Percentiles rank a stretch among this genome's conserved stretches.
phyloP scores from a whole-genome alignment of 106 monocot genomes.

The Chionographis japonica region DNA sequence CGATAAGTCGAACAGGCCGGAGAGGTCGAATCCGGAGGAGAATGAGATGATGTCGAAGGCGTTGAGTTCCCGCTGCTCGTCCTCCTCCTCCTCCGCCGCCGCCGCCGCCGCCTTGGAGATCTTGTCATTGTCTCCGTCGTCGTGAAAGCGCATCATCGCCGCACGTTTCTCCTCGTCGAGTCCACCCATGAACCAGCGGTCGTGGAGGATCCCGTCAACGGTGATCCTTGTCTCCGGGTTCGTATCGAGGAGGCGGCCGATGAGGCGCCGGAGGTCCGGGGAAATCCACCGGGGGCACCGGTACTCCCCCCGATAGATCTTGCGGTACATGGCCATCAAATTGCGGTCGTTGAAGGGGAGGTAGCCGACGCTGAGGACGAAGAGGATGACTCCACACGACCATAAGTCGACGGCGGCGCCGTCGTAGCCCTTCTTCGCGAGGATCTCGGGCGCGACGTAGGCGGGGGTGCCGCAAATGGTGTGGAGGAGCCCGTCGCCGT shows the following conservation, averaged over 20 bases:
- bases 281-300: slow-evolving; percentile 32
- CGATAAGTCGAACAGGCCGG: slow-evolving; percentile 6
- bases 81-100: background rate
- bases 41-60: slow-evolving; percentile 20
- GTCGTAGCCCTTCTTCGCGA: slow-evolving; percentile 16
- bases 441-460: slow-evolving; percentile 25
- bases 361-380: slow-evolving; percentile 23
- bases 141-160: slow-evolving; percentile 8
- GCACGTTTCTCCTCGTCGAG: slow-evolving; percentile 8
- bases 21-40: slow-evolving; percentile 11
- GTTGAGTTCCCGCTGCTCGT: slow-evolving; percentile 6
- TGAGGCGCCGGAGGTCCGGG: slow-evolving; percentile 21
- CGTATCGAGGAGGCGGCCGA: slow-evolving; percentile 22
- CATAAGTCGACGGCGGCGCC: slow-evolving; percentile 15
- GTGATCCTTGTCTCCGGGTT: slow-evolving; percentile 32
- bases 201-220: slow-evolving; percentile 14
- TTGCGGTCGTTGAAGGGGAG: slow-evolving; percentile 36
- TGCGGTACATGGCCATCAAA: slow-evolving; percentile 21
- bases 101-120: background rate
- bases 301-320: slow-evolving; percentile 27
- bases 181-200: slow-evolving; percentile 30
- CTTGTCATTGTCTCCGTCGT: background rate
- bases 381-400: slow-evolving; percentile 29
- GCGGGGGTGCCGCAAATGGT: slow-evolving; percentile 26
- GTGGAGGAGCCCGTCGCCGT: background rate